Conservation (phyloP, 2,329 filamentous ascomycete species). For the Alternaria panax region DNA sequence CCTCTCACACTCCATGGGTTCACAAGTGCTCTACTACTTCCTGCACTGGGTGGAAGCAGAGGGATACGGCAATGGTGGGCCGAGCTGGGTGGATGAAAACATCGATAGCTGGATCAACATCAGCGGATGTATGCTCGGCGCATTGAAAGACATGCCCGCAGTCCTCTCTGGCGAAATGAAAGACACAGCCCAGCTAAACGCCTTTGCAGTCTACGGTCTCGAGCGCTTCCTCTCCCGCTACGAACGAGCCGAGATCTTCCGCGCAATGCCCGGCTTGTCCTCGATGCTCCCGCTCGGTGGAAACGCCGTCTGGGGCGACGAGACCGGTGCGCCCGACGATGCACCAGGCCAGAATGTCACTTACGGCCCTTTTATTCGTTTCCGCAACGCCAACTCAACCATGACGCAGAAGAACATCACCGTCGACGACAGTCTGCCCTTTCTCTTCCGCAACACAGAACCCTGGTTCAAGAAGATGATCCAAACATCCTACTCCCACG, state of each 20-base stretch:
- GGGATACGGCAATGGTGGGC: conserved; percentile 79
- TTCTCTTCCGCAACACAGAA: conserved; percentile 79
- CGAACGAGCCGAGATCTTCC: conserved; percentile 91
- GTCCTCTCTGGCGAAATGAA: conserved; percentile 97
- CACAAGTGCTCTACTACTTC: conserved; percentile 89
- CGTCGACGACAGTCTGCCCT: conserved; percentile 76
- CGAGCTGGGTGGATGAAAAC: conserved; percentile 87
- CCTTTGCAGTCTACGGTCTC: conserved; percentile 94
- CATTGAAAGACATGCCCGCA: conserved; percentile 87
- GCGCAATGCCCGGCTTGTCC: conserved; percentile 94
- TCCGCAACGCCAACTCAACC: conserved; percentile 68
- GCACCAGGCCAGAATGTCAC: conserved; percentile 72
- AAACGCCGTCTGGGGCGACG: conserved; percentile 92
- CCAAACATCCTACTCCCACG: conserved; percentile 80
- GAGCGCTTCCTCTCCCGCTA: conserved; percentile 93
- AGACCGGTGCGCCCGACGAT: conserved; percentile 88
- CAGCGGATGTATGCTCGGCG: conserved; percentile 95
- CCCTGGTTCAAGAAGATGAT: conserved; percentile 84
- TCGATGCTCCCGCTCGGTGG: conserved; percentile 97
- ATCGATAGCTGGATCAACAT: conserved; percentile 98
- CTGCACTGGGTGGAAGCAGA: conserved; percentile 82
- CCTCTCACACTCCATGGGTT: conserved; percentile 96
- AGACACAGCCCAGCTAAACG: conserved; percentile 94
- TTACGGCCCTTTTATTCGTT: conserved; percentile 85
- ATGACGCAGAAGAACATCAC: conserved; percentile 73